A percentile compares a stretch with the other conserved stretches of the same genome.
Evolutionary conservation across 2,329 filamentous ascomycete genomes (phyloP).

Genomic region (Penicillium hordei): DNA sequence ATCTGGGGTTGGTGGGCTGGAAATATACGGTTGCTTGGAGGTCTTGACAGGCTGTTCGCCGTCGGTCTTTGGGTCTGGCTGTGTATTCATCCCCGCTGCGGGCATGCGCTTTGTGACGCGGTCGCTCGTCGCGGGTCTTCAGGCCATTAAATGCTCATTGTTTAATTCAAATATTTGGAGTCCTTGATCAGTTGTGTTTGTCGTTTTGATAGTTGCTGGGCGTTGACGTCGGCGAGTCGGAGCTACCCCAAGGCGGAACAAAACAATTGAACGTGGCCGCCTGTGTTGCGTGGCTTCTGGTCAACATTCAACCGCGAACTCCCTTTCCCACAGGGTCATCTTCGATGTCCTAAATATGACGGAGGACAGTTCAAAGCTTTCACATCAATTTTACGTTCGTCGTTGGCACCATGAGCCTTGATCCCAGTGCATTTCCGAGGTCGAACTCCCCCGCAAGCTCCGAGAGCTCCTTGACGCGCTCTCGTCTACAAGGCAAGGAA

Average conservation of each 20-base stretch:
- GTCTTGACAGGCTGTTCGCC: constrained; percentile 13
- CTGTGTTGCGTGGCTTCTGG: constrained; percentile 24
- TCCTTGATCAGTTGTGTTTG: neutral
- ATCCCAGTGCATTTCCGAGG: constrained; percentile 43
- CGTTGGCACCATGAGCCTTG: constrained; percentile 45
- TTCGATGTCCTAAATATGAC: constrained; percentile 39
- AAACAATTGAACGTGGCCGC: constrained; percentile 25
- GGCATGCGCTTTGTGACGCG: constrained; percentile 25
- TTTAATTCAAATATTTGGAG: neutral
- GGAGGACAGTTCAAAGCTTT: constrained; percentile 25
- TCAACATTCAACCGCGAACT: constrained; percentile 18
- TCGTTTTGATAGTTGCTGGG: neutral
- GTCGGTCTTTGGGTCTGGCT: constrained; percentile 12
- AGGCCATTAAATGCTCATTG: constrained; percentile 15
- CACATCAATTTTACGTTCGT: constrained; percentile 26
- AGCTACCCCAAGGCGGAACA: constrained; percentile 25
- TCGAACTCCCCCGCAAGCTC: constrained; percentile 75
- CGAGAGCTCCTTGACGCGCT: constrained; percentile 75
- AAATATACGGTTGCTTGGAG: constrained; percentile 10
- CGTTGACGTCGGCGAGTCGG: constrained; percentile 23
- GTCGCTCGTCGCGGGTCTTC: constrained; percentile 20
- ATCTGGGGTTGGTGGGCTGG: constrained; percentile 18
- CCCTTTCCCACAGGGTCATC: constrained; percentile 14
- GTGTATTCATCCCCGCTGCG: constrained; percentile 26
- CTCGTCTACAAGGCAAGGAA: constrained; percentile 73